Conservation (phyloP, 352 stramenopile genomes). For the Pythium volutum region DNA sequence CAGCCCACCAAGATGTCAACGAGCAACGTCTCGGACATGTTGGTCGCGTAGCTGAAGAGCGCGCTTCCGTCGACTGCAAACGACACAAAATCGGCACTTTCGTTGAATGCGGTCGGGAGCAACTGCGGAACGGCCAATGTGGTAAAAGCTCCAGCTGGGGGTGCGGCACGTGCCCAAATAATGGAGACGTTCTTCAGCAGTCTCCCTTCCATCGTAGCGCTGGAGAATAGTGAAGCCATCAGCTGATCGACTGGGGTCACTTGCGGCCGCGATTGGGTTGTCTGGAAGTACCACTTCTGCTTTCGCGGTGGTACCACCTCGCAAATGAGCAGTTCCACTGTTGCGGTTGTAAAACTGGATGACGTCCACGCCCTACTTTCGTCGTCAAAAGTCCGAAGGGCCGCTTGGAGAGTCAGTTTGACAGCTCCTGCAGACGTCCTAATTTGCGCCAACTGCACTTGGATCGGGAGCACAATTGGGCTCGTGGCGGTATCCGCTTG, state of each 20-base stretch:
- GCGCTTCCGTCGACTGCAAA: not conserved
- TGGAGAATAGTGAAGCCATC: slow-evolving; percentile 2
- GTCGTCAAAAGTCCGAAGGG: not conserved
- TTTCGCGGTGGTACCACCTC: slow-evolving; percentile 8
- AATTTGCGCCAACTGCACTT: slow-evolving; percentile 19
- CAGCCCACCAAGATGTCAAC: slow-evolving; percentile 25
- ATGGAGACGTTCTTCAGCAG: slow-evolving; percentile 8
- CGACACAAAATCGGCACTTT: slow-evolving; percentile 8
- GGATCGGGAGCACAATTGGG: slow-evolving; percentile 14
- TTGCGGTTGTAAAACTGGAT: not conserved
- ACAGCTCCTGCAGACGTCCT: not conserved
- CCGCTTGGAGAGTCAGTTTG: slow-evolving; percentile 9
- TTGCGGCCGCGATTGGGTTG: not conserved
- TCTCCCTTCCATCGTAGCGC: not conserved
- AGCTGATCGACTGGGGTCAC: not conserved
- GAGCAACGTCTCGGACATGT: not conserved
- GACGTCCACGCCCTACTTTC: slow-evolving; percentile 6
- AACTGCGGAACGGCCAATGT: not conserved
- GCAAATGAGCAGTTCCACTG: slow-evolving; percentile 20
- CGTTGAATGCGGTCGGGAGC: slow-evolving; percentile 1
- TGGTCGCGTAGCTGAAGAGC: slow-evolving; percentile 9
- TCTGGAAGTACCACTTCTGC: slow-evolving; percentile 10
- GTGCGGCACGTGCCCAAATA: slow-evolving; percentile 5
- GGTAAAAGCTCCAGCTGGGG: not conserved
- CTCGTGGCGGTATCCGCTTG: not conserved